Base-by-base conservation (phyloP, 1,139 yeast species). In the Pichia kudriavzevii region DNA sequence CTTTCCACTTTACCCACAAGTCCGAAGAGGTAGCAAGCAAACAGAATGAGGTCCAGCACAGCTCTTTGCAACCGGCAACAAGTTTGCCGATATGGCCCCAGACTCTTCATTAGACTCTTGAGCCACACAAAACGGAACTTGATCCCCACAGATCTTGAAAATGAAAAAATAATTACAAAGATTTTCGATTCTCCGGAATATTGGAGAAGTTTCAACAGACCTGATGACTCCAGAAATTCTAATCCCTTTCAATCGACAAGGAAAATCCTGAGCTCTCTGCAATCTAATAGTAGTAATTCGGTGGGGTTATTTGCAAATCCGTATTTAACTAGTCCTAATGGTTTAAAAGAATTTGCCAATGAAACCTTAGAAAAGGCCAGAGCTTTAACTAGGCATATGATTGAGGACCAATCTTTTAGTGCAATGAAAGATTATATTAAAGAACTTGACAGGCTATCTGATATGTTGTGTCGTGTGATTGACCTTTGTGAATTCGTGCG, bases 401-500 rank as follows among this genome's bases (percentile, higher is more conserved):
- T 75, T 10, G 45, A 50, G 5, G 79, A 75, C 31, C 55, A 58
- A 16, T 53, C 67, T 1, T 59, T 57, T 2, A 61, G 63, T 14
- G 84, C 79, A 1, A 58, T 72, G 32, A 50, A 63, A 23, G 58
- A 64, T 11, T 83, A 75, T 41, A 74, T 91, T 36, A 55, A 75
- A 34, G 75, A 77, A 36, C 61, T 91, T 42, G 99, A 91, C 56
- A 76, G 87, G 46, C 62, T 93, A 28, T 82, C 95, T 49, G 98
- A 91, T 55, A 72, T 82, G 15, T 60, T 91, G 28, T 91, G 99
- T 55, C 73, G 95, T 41, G 97, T 85, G 7, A 88, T 91, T 29
- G 99, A 91, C 56, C 73, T 88, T 37, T 93, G 95, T 19, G 98
- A 91, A 47, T 91, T 91, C 58, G 75, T 93, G 19, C 66, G 98